Base-by-base conservation (phyloP, 176 grass and related monocot genomes). In the Urochloa ruziziensis region DNA sequence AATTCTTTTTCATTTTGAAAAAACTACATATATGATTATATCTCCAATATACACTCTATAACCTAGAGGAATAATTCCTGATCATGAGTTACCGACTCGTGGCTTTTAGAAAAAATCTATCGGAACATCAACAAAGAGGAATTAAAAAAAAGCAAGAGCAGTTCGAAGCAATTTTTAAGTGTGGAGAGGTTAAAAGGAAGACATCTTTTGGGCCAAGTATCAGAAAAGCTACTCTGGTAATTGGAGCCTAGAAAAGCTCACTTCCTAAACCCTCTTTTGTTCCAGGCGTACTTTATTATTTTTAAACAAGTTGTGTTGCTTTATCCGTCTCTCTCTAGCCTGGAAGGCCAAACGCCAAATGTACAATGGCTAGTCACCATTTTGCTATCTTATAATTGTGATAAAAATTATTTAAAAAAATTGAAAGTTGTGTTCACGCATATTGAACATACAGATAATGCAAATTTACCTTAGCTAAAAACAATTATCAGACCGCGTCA, bases 261-360 rank as follows among this genome's bases (percentile, higher is more conserved):
- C 19, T 67, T 40, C 68, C 68, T 86, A 80, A 86, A 80, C 60
- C 5, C 27, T 80, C 70, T 51, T 29, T 44, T 65, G 65, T 37
- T 68, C 70, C 16, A 75, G 29, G 62, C 4, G 24, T 76, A 62
- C 62, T 51, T 79, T 85, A 28, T 7, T 62, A 7, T 59, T 25
- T 25, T 12, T 11, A 24, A 65, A 44, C 37, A 36, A 74, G 21
- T 7, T 78, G 42, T 32, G 75, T 13, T 80, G 30, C 40, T 77
- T 77, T 82, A 70, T 67, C 70, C 80, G 3, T 28, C 4, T 63
- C 1, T 51, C 46, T 63, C 17, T 47, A 15, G 25, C 25, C 24
- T 53, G 72, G 19, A 83, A 88, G 53, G 39, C 23, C 67, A 74
- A 62, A 34, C 30, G 25, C 25, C 37, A 39, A 82, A 82, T 61